Conservation (phyloP, 2,329 filamentous ascomycete species). For the Fusarium circinatum region DNA sequence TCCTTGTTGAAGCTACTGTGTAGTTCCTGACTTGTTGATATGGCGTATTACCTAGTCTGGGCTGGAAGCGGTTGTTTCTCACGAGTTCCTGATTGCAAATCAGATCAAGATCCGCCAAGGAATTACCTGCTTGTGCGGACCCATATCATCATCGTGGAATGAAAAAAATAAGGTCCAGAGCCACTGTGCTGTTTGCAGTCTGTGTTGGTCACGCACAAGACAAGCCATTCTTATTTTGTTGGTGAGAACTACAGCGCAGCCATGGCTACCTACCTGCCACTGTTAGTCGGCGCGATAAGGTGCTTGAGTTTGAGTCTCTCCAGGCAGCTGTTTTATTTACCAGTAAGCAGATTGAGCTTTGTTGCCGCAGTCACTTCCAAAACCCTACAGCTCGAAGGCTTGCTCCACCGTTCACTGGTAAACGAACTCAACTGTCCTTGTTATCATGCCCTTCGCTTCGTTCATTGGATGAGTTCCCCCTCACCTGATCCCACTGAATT, state of each 20-base stretch:
- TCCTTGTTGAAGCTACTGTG: neutral
- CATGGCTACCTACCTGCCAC: neutral
- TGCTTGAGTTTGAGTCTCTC: conserved; percentile 20
- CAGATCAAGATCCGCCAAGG: neutral
- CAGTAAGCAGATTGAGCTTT: neutral
- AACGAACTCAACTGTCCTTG: neutral
- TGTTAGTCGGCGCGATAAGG: conserved; percentile 18
- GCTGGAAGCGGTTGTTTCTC: conserved; percentile 3
- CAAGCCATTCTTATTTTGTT: neutral
- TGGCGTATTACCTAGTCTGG: neutral
- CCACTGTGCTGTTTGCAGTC: neutral
- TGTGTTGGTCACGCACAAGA: conserved; percentile 7
- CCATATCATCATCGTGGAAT: conserved; percentile 3
- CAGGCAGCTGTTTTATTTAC: conserved; percentile 9
- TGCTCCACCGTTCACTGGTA: conserved; percentile 12
- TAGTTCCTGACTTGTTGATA: neutral
- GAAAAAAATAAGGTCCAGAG: conserved; percentile 7
- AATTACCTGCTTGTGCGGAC: neutral
- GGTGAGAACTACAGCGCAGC: neutral
- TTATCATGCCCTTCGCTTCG: neutral
- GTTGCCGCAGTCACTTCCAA: conserved; percentile 3
- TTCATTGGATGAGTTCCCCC: neutral
- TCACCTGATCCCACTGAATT: neutral
- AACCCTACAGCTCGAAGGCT: conserved; percentile 6
- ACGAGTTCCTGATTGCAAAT: conserved; percentile 1